Percentiles rank a stretch among this genome's conserved stretches.
phyloP scores from a whole-genome alignment of 495 filamentous ascomycete genomes.

The Xylaria curta region DNA sequence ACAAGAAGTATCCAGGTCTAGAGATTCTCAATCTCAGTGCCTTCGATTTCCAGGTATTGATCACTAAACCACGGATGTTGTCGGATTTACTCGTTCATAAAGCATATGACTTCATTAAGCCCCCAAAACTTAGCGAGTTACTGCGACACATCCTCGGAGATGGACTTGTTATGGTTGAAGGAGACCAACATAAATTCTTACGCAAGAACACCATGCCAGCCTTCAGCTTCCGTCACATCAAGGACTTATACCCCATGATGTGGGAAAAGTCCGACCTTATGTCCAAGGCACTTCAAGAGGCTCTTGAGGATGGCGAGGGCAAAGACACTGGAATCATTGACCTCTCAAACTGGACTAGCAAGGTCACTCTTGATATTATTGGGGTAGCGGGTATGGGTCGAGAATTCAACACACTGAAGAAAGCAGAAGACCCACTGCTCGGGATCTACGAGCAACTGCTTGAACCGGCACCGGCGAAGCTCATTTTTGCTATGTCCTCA shows the following conservation, averaged over 20 bases:
- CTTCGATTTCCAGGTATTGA: slow-evolving; percentile 67
- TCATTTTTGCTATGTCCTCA: slow-evolving; percentile 46
- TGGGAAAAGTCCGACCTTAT: slow-evolving; percentile 63
- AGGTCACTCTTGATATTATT: slow-evolving; percentile 78
- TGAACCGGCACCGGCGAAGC: slow-evolving; percentile 42
- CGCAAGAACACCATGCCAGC: slow-evolving; percentile 76
- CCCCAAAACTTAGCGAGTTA: slow-evolving; percentile 55
- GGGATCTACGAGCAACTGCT: slow-evolving; percentile 65
- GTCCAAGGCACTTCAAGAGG: slow-evolving; percentile 41
- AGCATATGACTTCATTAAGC: slow-evolving; percentile 75
- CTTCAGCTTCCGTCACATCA: slow-evolving; percentile 77
- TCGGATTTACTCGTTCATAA: slow-evolving; percentile 65
- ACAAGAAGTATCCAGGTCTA: slow-evolving; percentile 47
- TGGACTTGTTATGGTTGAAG: slow-evolving; percentile 76
- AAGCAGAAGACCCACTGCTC: slow-evolving; percentile 64
- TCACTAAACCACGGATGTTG: slow-evolving; percentile 63
- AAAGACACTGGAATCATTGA: slow-evolving; percentile 57
- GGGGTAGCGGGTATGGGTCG: slow-evolving; percentile 73
- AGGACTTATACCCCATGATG: slow-evolving; percentile 76
- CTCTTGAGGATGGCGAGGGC: slow-evolving; percentile 41
- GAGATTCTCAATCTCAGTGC: slow-evolving; percentile 74
- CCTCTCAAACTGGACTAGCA: slow-evolving; percentile 65
- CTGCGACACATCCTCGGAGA: slow-evolving; percentile 67
- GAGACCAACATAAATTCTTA: slow-evolving; percentile 76
- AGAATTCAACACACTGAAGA: slow-evolving; percentile 68